Evolutionary conservation across 805 yeast species (phyloP), one percentile per base, ranked within the genome.

Genomic region (Wickerhamiella parazyma): DNA sequence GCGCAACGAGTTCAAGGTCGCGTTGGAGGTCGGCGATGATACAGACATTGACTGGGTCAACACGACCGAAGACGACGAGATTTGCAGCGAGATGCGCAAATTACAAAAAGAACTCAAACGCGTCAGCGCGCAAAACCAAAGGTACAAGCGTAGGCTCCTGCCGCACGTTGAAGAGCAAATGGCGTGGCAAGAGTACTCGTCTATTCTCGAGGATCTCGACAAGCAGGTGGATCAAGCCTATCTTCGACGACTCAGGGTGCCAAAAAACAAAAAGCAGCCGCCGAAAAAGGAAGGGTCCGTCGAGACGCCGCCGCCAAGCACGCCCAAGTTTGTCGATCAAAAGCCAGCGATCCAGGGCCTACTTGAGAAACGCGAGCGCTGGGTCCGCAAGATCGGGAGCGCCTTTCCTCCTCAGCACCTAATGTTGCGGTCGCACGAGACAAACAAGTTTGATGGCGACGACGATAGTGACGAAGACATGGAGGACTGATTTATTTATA

Each of bases 191-290:
- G 98, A 91, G 60, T 91, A 84, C 60, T 69, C 78, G 46, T 80
- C 89, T 10, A 87, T 91, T 42, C 62, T 86, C 47, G 97, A 91
- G 45, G 97, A 91, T 57, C 68, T 91, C 51, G 96, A 91, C 60
- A 91, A 89, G 59, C 99, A 91, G 62, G 87, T 91, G 29, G 98
- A 91, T 58, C 96, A 84, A 60, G 87, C 94, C 17, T 91, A 87
- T 58, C 65, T 81, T 49, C 81, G 86, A 60, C 69, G 96, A 47
- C 71, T 81, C 45, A 76, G 86, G 53, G 84, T 77, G 6, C 78
- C 85, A 45, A 80, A 72, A 55, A 75, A 73, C 57, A 68, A 73
- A 51, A 76, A 76, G 63, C 78, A 77, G 63, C 28, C 24, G 24
- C 24, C n/a, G 25, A 40, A 35, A 33, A 45, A 38, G 40, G 19